Evolutionary conservation across 1,139 yeast genomes (phyloP), one percentile per base, ranked within the genome.

Genomic region (Arxiozyma heterogenica): DNA sequence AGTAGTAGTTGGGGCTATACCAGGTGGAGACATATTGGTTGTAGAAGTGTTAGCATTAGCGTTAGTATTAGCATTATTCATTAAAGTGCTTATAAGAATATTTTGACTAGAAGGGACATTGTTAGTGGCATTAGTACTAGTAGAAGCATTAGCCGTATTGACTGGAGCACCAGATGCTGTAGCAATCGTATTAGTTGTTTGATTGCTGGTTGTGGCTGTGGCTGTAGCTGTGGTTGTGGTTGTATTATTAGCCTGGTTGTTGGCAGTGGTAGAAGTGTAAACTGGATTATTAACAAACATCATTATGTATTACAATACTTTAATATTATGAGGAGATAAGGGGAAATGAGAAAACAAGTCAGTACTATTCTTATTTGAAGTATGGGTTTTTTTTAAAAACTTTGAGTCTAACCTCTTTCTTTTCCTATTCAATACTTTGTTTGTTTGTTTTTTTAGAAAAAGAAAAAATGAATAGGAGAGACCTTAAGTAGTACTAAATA

Each of bases 281-380:
- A 34, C 21, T 46, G 38, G 49, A 34, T 46, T 46, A 46, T 46
- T 46, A 34, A 46, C 49, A 15, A 46, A 46, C 49, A 46, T 46
- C 22, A 34, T 45, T 18, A 23, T 22, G 11, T 15, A 25, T 15
- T 12, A 43, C 3, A 12, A 22, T 23, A 42, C 8, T 27, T 27
- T 27, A 27, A 5, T 5, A 42, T 44, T 20, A 25, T 27, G 47
- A 21, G 21, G n/a, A 34, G n/a, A 30, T 17, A 18, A 23, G 5
- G 21, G 30, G 22, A 22, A n/a, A 45, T 15, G 5, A 38, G 30
- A 34, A 22, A n/a, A 45, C 21, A n/a, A 20, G 21, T 27, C 11
- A 27, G 11, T 27, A 27, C 8, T 27, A 27, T 27, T 27, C 11
- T 27, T 27, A 27, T 7, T 7, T 11, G 8, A 27, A 27, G 30